Evolutionary conservation across 495 filamentous ascomycete genomes (phyloP).

Genomic region (Hypoxylon cercidicola): DNA sequence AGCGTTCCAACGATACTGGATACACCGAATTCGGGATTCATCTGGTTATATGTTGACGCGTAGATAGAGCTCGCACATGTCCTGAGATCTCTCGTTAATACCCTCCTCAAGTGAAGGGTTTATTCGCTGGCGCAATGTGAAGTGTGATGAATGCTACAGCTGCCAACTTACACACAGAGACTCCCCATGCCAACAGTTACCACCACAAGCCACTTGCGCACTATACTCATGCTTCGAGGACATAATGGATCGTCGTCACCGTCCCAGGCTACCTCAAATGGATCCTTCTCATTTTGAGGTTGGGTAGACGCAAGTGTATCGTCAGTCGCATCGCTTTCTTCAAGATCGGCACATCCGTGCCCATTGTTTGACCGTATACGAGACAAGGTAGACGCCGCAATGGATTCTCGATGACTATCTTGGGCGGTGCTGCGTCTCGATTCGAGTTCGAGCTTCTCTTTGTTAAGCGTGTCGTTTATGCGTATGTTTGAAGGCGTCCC

Average conservation of each 20-base stretch:
- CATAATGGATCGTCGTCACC: slow-evolving; percentile 77
- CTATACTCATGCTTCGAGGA: slow-evolving; percentile 74
- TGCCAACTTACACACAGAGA: slow-evolving; percentile 80
- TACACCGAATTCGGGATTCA: slow-evolving; percentile 77
- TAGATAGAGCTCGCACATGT: slow-evolving; percentile 92
- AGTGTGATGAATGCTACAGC: too few species aligned
- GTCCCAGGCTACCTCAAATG: slow-evolving; percentile 74
- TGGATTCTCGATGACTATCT: slow-evolving; percentile 2
- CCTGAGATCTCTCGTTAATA: slow-evolving; percentile 52
- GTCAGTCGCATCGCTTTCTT: slow-evolving; percentile 48
- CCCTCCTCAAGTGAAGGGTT: slow-evolving; percentile 11
- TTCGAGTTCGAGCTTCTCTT: slow-evolving; percentile 28
- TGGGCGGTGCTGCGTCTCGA: slow-evolving; percentile 7
- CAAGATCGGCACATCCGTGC: slow-evolving; percentile 64
- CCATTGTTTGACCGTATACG: slow-evolving; percentile 68
- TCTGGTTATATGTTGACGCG: slow-evolving; percentile 84
- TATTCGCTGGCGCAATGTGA: too few species aligned
- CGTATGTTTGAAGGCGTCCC: slow-evolving; percentile 22
- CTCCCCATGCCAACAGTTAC: slow-evolving; percentile 75
- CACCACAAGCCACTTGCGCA: slow-evolving; percentile 81
- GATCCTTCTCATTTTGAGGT: slow-evolving; percentile 52
- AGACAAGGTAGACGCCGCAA: neutral
- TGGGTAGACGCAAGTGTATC: slow-evolving; percentile 32
- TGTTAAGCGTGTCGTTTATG: slow-evolving; percentile 7
- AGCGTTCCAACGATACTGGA: slow-evolving; percentile 78